Conservation (phyloP, 306 rosid genomes). For the Geum urbanum region DNA sequence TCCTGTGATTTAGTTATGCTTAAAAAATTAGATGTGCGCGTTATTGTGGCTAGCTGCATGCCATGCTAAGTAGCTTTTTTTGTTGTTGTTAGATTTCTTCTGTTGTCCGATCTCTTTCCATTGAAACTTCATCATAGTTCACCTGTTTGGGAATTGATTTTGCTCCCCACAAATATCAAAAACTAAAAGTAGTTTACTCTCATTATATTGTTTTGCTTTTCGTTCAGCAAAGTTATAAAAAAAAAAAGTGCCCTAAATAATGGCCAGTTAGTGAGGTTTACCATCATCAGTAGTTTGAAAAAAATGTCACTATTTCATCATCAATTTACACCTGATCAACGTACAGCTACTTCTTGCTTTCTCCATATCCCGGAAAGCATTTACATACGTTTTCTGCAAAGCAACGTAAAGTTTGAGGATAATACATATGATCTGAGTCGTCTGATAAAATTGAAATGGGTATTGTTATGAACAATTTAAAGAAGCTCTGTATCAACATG, state of each 20-base stretch:
- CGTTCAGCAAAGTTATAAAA: constrained; percentile 47
- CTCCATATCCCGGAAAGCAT: constrained; percentile 21
- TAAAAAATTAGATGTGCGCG: constrained; percentile 15
- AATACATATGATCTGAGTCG: no score
- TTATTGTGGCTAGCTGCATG: constrained; percentile 3
- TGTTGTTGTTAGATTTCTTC: constrained; percentile 17
- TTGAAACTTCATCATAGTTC: constrained; percentile 63
- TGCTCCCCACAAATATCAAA: constrained; percentile 80
- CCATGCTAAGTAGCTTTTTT: constrained; percentile 22
- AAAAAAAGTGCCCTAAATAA: constrained; percentile 36
- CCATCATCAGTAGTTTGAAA: constrained; percentile 78
- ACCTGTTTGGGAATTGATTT: constrained; percentile 56
- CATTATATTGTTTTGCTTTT: constrained; percentile 71
- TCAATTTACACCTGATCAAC: constrained; percentile 35
- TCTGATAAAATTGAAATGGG: no score
- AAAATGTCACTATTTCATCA: constrained; percentile 30
- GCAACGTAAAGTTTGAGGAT: background rate
- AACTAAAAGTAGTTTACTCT: constrained; percentile 49
- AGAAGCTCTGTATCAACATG: no score
- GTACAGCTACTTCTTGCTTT: constrained; percentile 18
- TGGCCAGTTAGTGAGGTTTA: constrained; percentile 78
- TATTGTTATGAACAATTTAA: no score
- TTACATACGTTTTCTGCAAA: background rate
- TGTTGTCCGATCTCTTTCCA: constrained; percentile 61
- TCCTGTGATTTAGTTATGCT: background rate